Conservation (phyloP, 805 yeast species). For the Yarrowia porcina region DNA sequence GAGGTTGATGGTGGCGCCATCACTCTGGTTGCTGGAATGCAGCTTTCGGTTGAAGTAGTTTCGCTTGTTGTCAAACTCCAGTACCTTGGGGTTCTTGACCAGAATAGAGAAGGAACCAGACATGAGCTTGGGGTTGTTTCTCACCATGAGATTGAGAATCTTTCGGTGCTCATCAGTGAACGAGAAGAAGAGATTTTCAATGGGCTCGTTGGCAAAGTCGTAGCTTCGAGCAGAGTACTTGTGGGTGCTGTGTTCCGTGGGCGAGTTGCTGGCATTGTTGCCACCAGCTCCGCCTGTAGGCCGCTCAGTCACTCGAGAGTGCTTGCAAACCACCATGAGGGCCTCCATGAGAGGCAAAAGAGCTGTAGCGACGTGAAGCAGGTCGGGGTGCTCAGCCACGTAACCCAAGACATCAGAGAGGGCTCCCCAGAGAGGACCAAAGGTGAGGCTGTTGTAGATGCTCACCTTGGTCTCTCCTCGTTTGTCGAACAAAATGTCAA, state of each 20-base stretch:
- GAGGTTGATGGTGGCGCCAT: conserved; percentile 47
- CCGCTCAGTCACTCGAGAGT: conserved; percentile 49
- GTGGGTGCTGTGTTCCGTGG: conserved; percentile 3
- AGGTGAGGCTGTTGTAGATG: conserved; percentile 62
- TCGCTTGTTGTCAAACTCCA: conserved; percentile 93
- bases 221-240: conserved; percentile 55
- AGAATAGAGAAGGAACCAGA: conserved; percentile 92
- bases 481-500: conserved; percentile 70
- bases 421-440: conserved; percentile 83
- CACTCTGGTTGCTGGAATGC: conserved; percentile 45
- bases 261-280: not conserved
- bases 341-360: conserved; percentile 85
- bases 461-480: conserved; percentile 28
- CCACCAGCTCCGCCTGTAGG: not conserved
- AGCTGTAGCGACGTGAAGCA: conserved; percentile 70
- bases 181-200: conserved; percentile 73
- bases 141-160: conserved; percentile 84
- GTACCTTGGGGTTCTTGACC: conserved; percentile 79
- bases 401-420: conserved; percentile 66
- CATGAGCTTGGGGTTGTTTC: conserved; percentile 87
- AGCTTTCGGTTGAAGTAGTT: conserved; percentile 76
- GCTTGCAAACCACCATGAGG: conserved; percentile 94
- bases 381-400: conserved; percentile 55
- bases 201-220: conserved; percentile 70
- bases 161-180: conserved; percentile 88